Evolutionary conservation across 2,329 filamentous ascomycete genomes (phyloP).

Genomic region (Sporothrix phasma): DNA sequence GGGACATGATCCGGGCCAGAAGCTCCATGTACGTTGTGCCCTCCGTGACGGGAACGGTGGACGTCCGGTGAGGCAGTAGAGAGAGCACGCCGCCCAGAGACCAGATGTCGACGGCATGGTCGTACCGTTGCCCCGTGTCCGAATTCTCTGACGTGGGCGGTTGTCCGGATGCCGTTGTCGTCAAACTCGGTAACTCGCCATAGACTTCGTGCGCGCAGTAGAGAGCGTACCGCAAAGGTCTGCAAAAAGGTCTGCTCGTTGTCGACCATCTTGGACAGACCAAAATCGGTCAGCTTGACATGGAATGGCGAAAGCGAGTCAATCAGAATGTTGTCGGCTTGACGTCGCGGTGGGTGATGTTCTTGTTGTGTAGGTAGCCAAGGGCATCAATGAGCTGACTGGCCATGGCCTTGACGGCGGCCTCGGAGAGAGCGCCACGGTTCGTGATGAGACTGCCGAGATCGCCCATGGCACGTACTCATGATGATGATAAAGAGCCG

Average conservation of each 20-base stretch:
- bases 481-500: slow-evolving; percentile 93
- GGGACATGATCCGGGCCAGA: slow-evolving; percentile 78
- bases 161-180: slow-evolving; percentile 45
- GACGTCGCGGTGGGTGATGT: slow-evolving; percentile 95
- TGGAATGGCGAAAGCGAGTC: slow-evolving; percentile 59
- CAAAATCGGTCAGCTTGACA: slow-evolving; percentile 94
- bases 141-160: slow-evolving; percentile 53
- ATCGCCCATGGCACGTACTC: slow-evolving; percentile 78
- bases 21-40: slow-evolving; percentile 71
- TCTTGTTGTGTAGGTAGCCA: slow-evolving; percentile 73
- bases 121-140: slow-evolving; percentile 57
- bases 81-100: slow-evolving; percentile 88
- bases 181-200: slow-evolving; percentile 60
- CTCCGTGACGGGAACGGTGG: slow-evolving; percentile 71
- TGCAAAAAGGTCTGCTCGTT: slow-evolving; percentile 85
- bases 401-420: slow-evolving; percentile 60
- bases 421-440: slow-evolving; percentile 54
- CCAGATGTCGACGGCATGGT: slow-evolving; percentile 91
- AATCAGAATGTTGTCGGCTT: slow-evolving; percentile 95
- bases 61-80: slow-evolving; percentile 67
- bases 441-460: slow-evolving; percentile 62
- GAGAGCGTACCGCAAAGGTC: slow-evolving; percentile 88
- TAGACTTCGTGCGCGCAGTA: slow-evolving; percentile 98
- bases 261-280: slow-evolving; percentile 86
- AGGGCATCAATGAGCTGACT: slow-evolving; percentile 71